Evolutionary conservation across 208 protist species (phyloP).

Genomic region (Trypanosoma cruzi): DNA sequence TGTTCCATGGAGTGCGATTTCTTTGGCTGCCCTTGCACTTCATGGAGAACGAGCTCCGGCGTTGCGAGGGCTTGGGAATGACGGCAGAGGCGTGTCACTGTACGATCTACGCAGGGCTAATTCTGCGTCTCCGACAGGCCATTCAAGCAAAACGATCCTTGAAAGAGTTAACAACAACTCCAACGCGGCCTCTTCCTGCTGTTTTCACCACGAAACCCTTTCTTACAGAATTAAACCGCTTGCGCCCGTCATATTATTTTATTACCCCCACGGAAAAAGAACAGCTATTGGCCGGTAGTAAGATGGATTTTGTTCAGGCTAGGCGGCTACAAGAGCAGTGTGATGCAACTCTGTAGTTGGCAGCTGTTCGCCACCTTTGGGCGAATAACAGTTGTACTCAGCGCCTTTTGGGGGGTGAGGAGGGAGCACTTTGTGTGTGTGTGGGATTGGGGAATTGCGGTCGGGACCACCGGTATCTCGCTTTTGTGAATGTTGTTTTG

Average conservation of each 20-base stretch:
- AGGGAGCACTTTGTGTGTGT: neutral
- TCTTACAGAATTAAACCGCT: constrained; percentile 22
- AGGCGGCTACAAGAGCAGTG: constrained; percentile 20
- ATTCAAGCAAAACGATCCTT: constrained; percentile 19
- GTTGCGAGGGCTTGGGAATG: constrained; percentile 11
- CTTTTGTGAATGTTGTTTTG: constrained; percentile 1
- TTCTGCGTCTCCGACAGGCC: constrained; percentile 26
- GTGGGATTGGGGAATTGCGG: too few relatives aligned
- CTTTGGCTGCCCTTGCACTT: constrained; percentile 30
- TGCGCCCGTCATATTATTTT: constrained; percentile 31
- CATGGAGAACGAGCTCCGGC: constrained; percentile 21
- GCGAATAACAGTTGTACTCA: neutral
- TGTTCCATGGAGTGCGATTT: constrained; percentile 27
- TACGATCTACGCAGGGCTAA: constrained; percentile 17
- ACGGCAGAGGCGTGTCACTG: constrained; percentile 6
- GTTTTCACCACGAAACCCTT: constrained; percentile 6
- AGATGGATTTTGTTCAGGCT: constrained; percentile 7
- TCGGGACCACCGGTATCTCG: constrained; percentile 4
- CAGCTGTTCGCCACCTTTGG: neutral
- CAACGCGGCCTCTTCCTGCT: neutral
- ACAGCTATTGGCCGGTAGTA: constrained; percentile 1
- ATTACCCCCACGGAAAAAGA: constrained; percentile 16
- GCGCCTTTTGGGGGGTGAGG: neutral
- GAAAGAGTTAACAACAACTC: neutral
- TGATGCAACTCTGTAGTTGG: constrained; percentile 13